phyloP scores from a whole-genome alignment of 139 green algal species.

The Tetraselmis striata region DNA sequence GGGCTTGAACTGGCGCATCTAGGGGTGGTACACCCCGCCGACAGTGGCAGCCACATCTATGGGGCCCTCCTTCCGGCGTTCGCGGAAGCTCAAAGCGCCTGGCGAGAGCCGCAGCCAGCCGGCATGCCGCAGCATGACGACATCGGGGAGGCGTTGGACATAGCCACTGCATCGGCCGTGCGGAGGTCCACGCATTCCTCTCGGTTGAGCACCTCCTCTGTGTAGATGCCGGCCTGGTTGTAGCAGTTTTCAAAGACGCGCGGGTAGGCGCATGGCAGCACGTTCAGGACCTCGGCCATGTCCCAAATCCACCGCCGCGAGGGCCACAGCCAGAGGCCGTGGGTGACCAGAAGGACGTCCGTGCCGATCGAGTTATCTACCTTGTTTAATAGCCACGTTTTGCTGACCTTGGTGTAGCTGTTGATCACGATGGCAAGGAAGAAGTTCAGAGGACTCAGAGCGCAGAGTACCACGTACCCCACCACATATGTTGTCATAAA shows the following conservation, averaged over 20 bases:
- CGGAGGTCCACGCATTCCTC: background rate
- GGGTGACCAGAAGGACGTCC: background rate
- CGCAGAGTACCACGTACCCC: background rate
- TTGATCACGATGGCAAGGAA: background rate
- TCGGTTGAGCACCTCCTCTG: background rate
- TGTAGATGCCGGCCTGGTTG: background rate
- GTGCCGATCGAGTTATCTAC: background rate
- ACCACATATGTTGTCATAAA: background rate
- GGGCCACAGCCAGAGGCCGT: background rate
- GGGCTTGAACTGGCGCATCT: no score
- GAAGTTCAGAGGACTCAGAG: background rate
- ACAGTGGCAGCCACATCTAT: no score
- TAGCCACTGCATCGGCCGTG: background rate
- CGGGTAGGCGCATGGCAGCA: background rate
- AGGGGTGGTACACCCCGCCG: no score
- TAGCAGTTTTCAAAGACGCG: background rate
- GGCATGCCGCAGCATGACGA: no score
- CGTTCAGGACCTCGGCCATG: background rate
- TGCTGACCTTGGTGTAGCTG: background rate
- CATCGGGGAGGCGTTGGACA: no score
- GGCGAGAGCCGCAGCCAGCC: no score
- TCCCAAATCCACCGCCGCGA: background rate
- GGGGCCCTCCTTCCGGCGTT: no score
- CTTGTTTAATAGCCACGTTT: background rate
- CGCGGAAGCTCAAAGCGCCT: no score